These are phyloP conservation scores for Camelina neglecta DNA, from an alignment of 345 rosid species.

Conservation along the genomic window DNA sequence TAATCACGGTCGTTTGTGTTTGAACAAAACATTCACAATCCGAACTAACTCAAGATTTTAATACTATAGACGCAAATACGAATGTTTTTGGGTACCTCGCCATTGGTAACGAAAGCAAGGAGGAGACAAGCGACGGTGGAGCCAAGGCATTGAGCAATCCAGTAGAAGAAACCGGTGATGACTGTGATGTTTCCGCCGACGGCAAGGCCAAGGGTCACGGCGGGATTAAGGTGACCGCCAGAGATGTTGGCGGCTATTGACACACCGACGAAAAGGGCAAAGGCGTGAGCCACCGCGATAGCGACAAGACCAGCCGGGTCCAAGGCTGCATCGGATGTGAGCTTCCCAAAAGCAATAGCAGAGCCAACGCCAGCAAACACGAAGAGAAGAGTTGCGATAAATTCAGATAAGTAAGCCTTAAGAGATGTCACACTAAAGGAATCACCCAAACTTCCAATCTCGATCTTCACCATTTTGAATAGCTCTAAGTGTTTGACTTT, in stretches of 20 bases:
- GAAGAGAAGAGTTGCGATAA: slow-evolving; percentile 88
- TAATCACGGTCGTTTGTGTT: slow-evolving; percentile 28
- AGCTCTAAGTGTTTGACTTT: neutral
- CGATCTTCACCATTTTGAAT: slow-evolving; percentile 72
- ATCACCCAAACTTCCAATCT: slow-evolving; percentile 72
- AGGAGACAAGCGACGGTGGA: slow-evolving; percentile 86
- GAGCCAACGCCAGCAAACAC: slow-evolving; percentile 96
- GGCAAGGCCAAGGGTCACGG: slow-evolving; percentile 85
- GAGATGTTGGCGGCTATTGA: slow-evolving; percentile 85
- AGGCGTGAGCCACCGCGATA: slow-evolving; percentile 81
- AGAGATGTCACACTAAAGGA: slow-evolving; percentile 69
- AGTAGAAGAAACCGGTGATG: slow-evolving; percentile 77
- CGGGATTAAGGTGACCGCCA: slow-evolving; percentile 89
- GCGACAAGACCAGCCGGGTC: slow-evolving; percentile 87
- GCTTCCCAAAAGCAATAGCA: slow-evolving; percentile 78
- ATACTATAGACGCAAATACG: too few species aligned
- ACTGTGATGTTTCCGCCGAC: slow-evolving; percentile 83
- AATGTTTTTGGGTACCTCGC: slow-evolving; percentile 38
- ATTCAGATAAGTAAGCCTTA: slow-evolving; percentile 74
- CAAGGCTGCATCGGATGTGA: slow-evolving; percentile 70
- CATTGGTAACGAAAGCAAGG: slow-evolving; percentile 66
- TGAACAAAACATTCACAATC: neutral
- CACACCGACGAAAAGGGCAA: slow-evolving; percentile 80
- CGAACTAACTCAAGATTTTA: neutral
- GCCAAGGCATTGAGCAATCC: slow-evolving; percentile 87